Evolutionary conservation across 2,329 filamentous ascomycete species (phyloP), one percentile per base, ranked within the genome.

Genomic region (Diaporthe aspalathi): DNA sequence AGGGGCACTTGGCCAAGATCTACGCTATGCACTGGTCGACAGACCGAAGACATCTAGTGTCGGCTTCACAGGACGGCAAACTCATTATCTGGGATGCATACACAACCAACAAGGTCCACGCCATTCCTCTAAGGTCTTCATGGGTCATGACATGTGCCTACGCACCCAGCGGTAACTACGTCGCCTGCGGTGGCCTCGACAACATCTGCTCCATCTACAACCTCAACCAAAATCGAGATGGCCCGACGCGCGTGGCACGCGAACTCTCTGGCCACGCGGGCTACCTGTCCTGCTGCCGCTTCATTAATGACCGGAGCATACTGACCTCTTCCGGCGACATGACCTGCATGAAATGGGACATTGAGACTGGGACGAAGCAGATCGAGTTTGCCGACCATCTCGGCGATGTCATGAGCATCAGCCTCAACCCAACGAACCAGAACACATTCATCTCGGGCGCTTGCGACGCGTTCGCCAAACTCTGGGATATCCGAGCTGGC

Each of bases 61-160:
- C 96, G 16, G 96, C 96, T 74, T 99, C 96, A 77, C 96, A 99
- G 84, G 96, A 99, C 80, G 96, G 96, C 82, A 99, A 99, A 87
- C 91, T 99, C 77, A 99, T 99, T 83, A 98, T 99, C 81, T 99
- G 96, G 96, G 96, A 99, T 83, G 96, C 96, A 72, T 99, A 99
- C 86, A 98, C 95, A 75, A 98, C 96, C 74, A 98, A 99, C 88
- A 99, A 99, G 84, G 96, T 99, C 74, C 96, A 99, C 84, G 96
- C 96, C 82, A 98, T 99, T 78, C 96, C 96, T 43, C 88, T 99
- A 72, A 92, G 96, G 75, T 98, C 96, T 17, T 99, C 96, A 17
- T 99, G 96, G 96, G 96, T 99, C 84, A 99, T 99, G 96, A 99
- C 96, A 76, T 99, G 96, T 89, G 96, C 96, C 80, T 99, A 99